These are phyloP conservation scores for Apiospora aurea DNA, from an alignment of 2,329 filamentous ascomycete genomes.

Conservation along the genomic window DNA sequence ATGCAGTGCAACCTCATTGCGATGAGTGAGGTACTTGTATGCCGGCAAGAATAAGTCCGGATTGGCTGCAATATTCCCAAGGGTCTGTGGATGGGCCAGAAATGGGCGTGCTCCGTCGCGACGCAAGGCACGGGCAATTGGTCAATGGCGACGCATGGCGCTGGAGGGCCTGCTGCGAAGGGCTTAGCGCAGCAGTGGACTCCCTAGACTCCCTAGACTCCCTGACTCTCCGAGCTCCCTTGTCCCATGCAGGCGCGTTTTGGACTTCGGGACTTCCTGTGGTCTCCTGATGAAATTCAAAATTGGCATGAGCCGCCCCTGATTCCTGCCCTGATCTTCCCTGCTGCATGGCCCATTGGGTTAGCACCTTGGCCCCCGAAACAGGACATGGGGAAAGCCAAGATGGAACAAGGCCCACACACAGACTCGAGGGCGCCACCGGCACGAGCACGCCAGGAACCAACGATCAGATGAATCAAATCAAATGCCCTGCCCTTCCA, in stretches of 20 bases:
- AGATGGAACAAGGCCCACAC: neutral
- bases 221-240: too few species aligned
- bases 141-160: neutral
- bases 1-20: neutral
- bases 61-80: constrained; percentile 1
- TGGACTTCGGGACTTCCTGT: neutral
- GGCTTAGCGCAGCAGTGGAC: neutral
- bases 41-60: neutral
- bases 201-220: neutral
- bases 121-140: constrained; percentile 6
- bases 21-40: neutral
- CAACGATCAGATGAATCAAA: constrained; percentile 22
- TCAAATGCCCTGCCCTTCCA: neutral
- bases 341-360: neutral
- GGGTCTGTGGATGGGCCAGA: neutral
- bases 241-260: neutral
- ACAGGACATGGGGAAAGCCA: constrained; percentile 20
- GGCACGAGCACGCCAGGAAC: constrained; percentile 10
- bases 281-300: constrained; percentile 18
- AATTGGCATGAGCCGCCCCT: constrained; percentile 19
- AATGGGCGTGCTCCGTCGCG: neutral
- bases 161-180: neutral
- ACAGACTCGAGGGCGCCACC: constrained; percentile 3
- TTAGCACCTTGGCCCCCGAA: constrained; percentile 12
- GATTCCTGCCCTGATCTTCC: neutral